These are phyloP conservation scores for Nasturtium officinale DNA, from an alignment of 345 rosid genomes.

Conservation along the genomic window DNA sequence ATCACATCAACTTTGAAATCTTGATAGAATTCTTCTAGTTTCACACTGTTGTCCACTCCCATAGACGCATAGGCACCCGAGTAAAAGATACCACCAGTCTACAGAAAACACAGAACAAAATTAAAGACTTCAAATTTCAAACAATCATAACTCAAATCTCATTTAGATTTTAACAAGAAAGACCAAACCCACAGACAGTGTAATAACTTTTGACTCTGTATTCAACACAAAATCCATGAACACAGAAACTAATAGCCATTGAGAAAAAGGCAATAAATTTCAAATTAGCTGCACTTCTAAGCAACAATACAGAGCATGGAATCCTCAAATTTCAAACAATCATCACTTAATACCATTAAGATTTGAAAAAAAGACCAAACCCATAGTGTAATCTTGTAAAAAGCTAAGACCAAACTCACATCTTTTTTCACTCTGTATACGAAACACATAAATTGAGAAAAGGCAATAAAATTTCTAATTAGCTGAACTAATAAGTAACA, in stretches of 20 bases:
- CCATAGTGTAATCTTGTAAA: conserved; percentile 1
- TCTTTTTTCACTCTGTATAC: background rate
- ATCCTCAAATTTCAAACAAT: background rate
- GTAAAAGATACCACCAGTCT: conserved; percentile 66
- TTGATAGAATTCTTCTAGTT: conserved; percentile 52
- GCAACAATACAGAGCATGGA: background rate
- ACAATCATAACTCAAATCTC: no score
- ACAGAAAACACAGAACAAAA: conserved; percentile 34
- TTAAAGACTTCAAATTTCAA: background rate
- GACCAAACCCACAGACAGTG: no score
- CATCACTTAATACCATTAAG: background rate
- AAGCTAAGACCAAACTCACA: background rate
- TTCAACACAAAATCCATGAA: no score
- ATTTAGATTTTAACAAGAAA: no score
- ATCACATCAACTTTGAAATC: conserved; percentile 67
- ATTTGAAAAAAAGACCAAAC: background rate
- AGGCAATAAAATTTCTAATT: background rate
- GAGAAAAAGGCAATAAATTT: no score
- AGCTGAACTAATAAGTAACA: background rate
- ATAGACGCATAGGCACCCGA: conserved; percentile 85
- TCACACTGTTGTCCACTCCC: conserved; percentile 70
- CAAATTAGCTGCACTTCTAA: no score
- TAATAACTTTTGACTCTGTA: no score
- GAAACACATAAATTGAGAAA: background rate
- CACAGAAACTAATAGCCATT: no score